Percentiles rank a stretch among this genome's conserved stretches.
phyloP scores from a whole-genome alignment of 1,284 basidiomycete genomes.

The Melampsora larici-populina region DNA sequence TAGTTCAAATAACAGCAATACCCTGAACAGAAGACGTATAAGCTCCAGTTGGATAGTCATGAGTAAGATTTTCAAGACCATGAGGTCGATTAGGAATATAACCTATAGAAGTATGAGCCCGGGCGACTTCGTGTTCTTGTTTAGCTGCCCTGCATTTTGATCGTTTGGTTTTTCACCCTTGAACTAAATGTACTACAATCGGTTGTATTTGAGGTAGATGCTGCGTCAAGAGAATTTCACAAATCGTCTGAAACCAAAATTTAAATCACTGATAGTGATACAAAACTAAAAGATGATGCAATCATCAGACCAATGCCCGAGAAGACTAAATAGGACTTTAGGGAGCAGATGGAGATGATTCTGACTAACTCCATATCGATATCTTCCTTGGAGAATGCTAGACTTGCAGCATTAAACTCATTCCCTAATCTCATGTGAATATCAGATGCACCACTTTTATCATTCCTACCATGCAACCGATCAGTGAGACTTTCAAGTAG shows the following conservation, averaged over 20 bases:
- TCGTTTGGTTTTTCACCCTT: constrained; percentile 88
- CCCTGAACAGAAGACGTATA: constrained; percentile 20
- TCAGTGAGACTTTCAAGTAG: too few relatives aligned
- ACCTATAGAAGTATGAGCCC: constrained; percentile 16
- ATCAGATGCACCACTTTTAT: too few relatives aligned
- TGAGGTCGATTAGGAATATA: constrained; percentile 38
- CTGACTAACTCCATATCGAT: too few relatives aligned
- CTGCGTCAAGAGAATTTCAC: constrained; percentile 79
- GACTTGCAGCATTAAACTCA: too few relatives aligned
- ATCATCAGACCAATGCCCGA: too few relatives aligned
- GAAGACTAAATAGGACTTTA: too few relatives aligned
- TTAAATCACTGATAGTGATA: constrained; percentile 66
- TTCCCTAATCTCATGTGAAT: too few relatives aligned
- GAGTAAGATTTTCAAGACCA: constrained; percentile 5
- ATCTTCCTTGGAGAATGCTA: too few relatives aligned
- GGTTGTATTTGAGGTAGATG: too few relatives aligned
- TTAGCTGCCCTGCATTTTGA: constrained; percentile 61
- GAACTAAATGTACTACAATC: too few relatives aligned
- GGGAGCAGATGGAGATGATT: too few relatives aligned
- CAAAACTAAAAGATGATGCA: constrained; percentile 55
- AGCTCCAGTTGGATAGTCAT: constrained; percentile 11
- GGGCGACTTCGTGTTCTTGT: constrained; percentile 43
- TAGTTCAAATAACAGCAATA: constrained; percentile 28
- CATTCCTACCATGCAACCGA: too few relatives aligned
- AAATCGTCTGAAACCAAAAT: constrained; percentile 84